Evolutionary conservation across 2,329 filamentous ascomycete species (phyloP), one percentile per base, ranked within the genome.

Genomic region (Cladosporium colombiae): DNA sequence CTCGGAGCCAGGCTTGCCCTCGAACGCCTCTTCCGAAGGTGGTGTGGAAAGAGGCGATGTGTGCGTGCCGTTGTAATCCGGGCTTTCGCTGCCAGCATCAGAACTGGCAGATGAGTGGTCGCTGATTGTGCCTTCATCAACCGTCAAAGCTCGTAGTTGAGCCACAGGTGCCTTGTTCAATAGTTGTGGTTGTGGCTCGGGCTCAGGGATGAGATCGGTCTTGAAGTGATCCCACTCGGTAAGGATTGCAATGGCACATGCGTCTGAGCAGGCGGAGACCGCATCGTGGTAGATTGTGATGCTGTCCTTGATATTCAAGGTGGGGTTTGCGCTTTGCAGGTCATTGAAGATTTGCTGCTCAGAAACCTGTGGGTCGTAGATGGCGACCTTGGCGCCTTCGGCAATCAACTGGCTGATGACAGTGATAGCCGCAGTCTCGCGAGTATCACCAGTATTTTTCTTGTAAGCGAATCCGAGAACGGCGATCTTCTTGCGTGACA

Each of bases 381-480:
- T 85, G 61, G 86, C 83, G 59, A 91, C 84, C 21, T 62, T 85
- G 5, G 79, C 80, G 0, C 83, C 80, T 0, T 83, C 82, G 73
- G 91, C 89, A 67, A 88, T 84, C 29, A 92, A 80, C 5, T 83
- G 83, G 70, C 85, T 85, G 77, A 91, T 86, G 69, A 91, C 86
- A 70, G 88, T 86, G 18, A 91, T 81, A 0, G 89, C 88, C 0
- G 89, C 86, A 27, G 86, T 88, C 74, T 92, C 90, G 44, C 90
- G 85, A 2, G 88, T 90, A 74, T 93, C 90, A 23, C 85, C 86
- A 0, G 91, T 93, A 75, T 91, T 85, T 77, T 91, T 90, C 82
- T 93, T 93, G 80, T 91, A 93, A 16, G 90, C 88, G 70, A 89
- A 92, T 7, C 91, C 91, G 5, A 93, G 83, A 2, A 93, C 81